Base-by-base conservation (phyloP, 2,329 filamentous ascomycete species). In the Diaporthe australafricana region DNA sequence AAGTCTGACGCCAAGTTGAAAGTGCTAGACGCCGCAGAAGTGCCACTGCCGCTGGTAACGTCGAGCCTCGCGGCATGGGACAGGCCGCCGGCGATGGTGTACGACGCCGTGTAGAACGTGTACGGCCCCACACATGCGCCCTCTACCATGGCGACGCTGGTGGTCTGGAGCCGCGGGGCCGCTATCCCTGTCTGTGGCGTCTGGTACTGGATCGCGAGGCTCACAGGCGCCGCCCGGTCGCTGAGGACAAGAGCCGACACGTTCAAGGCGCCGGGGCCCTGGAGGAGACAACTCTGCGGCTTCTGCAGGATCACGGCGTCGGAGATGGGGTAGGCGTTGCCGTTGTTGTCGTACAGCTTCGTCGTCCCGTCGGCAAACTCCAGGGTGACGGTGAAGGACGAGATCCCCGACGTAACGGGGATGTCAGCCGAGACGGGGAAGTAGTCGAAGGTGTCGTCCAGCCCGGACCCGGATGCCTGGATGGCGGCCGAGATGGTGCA, bases 391-490 rank as follows among this genome's bases (percentile, higher is more conserved):
- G 84, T 84, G 82, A 93, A 88, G 75, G 91, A 86, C 50, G 91
- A 87, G 80, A 94, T 88, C 74, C 92, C 85, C 70, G 87, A 83
- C 71, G 88, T 81, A 75, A 89, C 83, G 73, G 88, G 79, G 76
- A 95, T 86, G 70, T 87, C 80, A 35, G 78, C 75, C n/a, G 80
- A 75, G 47, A 87, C 80, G n/a, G 84, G 85, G 75, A 83, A 87
- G 79, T 89, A 89, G 68, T 83, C 82, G 77, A 91, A 92, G 11
- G 81, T 87, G 72, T 92, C 89, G 76, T 92, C 90, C 68, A 91
- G 89, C 2, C 90, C 90, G 52, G 81, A 80, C 5, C 85, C 84
- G 30, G 84, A 81, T 3, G 88, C 89, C 53, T 84, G 83, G n/a
- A 84, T 74, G 5, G 79, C 82, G 22, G 86, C 81, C 2, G 81